A percentile compares a stretch with the other conserved stretches of the same genome.
phyloP scores from a whole-genome alignment of 129 eudicot genomes.

The Pulicaria dysenterica region DNA sequence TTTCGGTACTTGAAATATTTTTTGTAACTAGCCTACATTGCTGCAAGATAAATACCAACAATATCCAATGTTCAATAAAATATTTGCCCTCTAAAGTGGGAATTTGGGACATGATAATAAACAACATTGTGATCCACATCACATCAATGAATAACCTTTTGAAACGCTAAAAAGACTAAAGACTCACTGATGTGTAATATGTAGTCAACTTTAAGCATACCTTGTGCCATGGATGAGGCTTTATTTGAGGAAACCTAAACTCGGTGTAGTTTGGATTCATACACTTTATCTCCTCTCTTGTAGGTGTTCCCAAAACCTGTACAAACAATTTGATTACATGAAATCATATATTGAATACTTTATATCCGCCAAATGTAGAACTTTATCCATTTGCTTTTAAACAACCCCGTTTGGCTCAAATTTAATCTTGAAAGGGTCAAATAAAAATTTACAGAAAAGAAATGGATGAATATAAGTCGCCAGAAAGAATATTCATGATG shows the following conservation, averaged over 20 bases:
- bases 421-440: background rate
- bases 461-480: background rate
- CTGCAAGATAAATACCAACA: conserved; percentile 9
- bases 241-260: conserved; percentile 97
- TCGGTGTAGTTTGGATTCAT: conserved; percentile 99
- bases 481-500: background rate
- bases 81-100: background rate
- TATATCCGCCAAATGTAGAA: background rate
- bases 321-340: conserved; percentile 24
- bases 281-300: conserved; percentile 98
- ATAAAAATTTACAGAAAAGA: background rate
- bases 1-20: no score
- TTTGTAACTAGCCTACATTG: background rate
- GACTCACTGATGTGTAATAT: conserved; percentile 7
- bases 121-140: conserved; percentile 9
- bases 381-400: background rate
- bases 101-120: conserved; percentile 1
- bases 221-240: conserved; percentile 99
- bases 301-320: conserved; percentile 99
- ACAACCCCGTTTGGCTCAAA: background rate
- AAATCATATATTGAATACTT: background rate
- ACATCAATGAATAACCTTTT: conserved; percentile 3
- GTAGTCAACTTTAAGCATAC: conserved; percentile 37
- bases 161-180: conserved; percentile 4
- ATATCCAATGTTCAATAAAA: conserved; percentile 19